Percentiles rank a stretch among this genome's conserved stretches.
phyloP scores from a whole-genome alignment of 2,329 filamentous ascomycete genomes.

The Coleophoma eucalyptorum region DNA sequence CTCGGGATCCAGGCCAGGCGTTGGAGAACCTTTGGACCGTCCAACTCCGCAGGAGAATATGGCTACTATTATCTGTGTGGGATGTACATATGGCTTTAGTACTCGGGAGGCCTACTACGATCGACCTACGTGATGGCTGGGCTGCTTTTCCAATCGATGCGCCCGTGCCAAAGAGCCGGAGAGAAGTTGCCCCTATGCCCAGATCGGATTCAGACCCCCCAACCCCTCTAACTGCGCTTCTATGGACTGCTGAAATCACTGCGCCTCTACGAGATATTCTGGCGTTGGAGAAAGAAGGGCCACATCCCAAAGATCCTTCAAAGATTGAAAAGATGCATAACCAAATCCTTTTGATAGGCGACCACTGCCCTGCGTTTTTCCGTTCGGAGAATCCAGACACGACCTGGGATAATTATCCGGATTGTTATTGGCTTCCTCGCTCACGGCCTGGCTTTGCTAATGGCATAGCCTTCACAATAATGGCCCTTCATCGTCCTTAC shows the following conservation, averaged over 20 bases:
- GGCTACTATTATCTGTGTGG: constrained; percentile 49
- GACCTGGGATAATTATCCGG: constrained; percentile 48
- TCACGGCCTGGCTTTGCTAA: constrained; percentile 44
- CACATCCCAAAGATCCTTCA: constrained; percentile 48
- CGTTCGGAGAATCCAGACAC: constrained; percentile 53
- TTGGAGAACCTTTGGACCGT: constrained; percentile 56
- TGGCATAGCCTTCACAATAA: constrained; percentile 45
- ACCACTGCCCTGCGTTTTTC: constrained; percentile 47
- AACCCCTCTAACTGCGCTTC: constrained; percentile 48
- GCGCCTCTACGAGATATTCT: constrained; percentile 48
- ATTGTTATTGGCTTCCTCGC: constrained; percentile 49
- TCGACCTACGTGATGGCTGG: constrained; percentile 43
- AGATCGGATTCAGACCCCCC: constrained; percentile 45
- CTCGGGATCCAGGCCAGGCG: constrained; percentile 32
- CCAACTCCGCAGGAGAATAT: constrained; percentile 50
- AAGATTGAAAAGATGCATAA: constrained; percentile 52
- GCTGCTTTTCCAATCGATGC: constrained; percentile 51
- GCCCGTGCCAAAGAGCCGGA: constrained; percentile 41
- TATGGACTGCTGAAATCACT: constrained; percentile 47
- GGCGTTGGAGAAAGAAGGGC: constrained; percentile 51
- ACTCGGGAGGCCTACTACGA: constrained; percentile 36
- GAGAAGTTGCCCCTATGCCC: constrained; percentile 42
- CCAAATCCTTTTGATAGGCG: constrained; percentile 42
- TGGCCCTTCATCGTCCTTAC: constrained; percentile 59
- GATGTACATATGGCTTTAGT: constrained; percentile 30